These are phyloP conservation scores for Asterionellopsis glacialis DNA, from an alignment of 108 stramenopile species.

Conservation along the genomic window DNA sequence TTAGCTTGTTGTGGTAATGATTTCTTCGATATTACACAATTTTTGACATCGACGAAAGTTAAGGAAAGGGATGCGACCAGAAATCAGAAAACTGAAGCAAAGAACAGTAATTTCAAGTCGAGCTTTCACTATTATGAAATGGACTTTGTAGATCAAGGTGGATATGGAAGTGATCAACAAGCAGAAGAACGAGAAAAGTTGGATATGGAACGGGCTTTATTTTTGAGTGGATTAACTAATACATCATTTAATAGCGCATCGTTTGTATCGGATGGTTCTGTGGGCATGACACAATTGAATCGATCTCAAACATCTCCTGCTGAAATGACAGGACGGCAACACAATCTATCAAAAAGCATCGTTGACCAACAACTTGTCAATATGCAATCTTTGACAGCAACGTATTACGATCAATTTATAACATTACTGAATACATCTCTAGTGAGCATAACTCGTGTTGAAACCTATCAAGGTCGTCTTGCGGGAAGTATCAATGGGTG, in stretches of 20 bases:
- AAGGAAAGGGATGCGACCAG: background rate
- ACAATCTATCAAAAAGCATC: too few species aligned
- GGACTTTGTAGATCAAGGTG: background rate
- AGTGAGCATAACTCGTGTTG: slow-evolving; percentile 39
- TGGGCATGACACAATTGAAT: too few species aligned
- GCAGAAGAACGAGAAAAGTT: slow-evolving; percentile 6
- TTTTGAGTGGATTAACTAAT: slow-evolving; percentile 12
- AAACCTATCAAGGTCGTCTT: slow-evolving; percentile 74
- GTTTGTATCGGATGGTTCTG: too few species aligned
- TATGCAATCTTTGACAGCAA: too few species aligned
- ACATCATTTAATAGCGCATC: too few species aligned
- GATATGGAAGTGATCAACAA: background rate
- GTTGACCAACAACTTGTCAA: too few species aligned
- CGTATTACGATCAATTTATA: too few species aligned
- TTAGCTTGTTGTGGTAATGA: too few species aligned
- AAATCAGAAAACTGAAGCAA: background rate
- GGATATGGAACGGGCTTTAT: slow-evolving; percentile 42
- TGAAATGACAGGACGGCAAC: background rate
- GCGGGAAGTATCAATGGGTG: slow-evolving; percentile 61
- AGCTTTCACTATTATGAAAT: background rate
- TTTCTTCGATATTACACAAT: too few species aligned
- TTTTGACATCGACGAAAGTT: too few species aligned
- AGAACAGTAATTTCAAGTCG: background rate
- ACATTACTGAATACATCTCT: slow-evolving; percentile 9
- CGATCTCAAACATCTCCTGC: too few species aligned